phyloP scores from a whole-genome alignment of 2,329 filamentous ascomycete genomes.

The Nothopassalora personata region DNA sequence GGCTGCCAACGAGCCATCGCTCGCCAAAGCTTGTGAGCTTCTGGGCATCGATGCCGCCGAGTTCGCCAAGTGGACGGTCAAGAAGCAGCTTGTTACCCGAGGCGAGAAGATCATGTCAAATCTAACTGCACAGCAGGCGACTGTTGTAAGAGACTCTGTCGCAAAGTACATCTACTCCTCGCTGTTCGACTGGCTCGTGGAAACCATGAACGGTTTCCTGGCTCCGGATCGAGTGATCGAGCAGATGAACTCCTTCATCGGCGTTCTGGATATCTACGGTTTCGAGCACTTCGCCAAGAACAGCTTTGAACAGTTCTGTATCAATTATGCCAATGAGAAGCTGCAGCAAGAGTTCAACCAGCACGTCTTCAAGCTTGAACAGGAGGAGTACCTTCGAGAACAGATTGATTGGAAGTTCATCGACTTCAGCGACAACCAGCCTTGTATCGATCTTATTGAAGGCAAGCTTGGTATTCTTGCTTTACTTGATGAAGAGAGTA shows the following conservation, averaged over 20 bases:
- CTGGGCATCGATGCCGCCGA: slow-evolving; percentile 80
- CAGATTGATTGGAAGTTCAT: slow-evolving; percentile 99
- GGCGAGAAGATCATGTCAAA: slow-evolving; percentile 98
- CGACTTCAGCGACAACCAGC: slow-evolving; percentile 98
- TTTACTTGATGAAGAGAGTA: slow-evolving; percentile 90
- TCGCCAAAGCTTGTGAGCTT: slow-evolving; percentile 75
- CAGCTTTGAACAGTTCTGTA: slow-evolving; percentile 99
- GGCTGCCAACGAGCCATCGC: slow-evolving; percentile 70
- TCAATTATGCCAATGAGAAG: slow-evolving; percentile 99
- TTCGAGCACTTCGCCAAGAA: slow-evolving; percentile 99
- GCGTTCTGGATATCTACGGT: slow-evolving; percentile 97
- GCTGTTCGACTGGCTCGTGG: slow-evolving; percentile 98
- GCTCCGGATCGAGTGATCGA: slow-evolving; percentile 82
- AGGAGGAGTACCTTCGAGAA: slow-evolving; percentile 94
- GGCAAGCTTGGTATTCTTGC: slow-evolving; percentile 91
- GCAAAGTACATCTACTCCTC: slow-evolving; percentile 99
- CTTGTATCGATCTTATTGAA: slow-evolving; percentile 97
- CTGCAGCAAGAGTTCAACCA: slow-evolving; percentile 98
- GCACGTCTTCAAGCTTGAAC: slow-evolving; percentile 97
- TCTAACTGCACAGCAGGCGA: slow-evolving; percentile 84
- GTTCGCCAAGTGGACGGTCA: slow-evolving; percentile 97
- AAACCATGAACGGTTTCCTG: slow-evolving; percentile 85
- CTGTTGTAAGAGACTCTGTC: slow-evolving; percentile 92
- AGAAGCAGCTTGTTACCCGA: slow-evolving; percentile 94
- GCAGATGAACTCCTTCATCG: slow-evolving; percentile 85